Base-by-base conservation (phyloP, 495 filamentous ascomycete genomes). In the Hypoxylon fragiforme region DNA sequence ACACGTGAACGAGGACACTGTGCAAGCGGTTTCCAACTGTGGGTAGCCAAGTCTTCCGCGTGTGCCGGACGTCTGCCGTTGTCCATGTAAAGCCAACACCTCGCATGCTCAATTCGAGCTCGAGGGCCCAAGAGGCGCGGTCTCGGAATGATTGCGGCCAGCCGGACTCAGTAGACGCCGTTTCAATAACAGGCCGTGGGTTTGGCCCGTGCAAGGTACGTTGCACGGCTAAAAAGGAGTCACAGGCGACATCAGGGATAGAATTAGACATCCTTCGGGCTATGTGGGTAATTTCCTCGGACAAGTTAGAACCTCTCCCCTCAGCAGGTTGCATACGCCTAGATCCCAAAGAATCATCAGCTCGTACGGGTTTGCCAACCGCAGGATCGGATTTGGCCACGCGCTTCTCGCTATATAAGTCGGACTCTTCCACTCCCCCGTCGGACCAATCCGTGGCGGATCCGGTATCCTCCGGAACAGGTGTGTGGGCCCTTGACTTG, bases 61-160 rank as follows among this genome's bases (percentile, higher is more conserved):
- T 53, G 44, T 59, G 55, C 11, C 55, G 55, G n/a, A 59, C 55
- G 21, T 59, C 55, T 9, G 55, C 55, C 7, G 55, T 59, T 21
- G 55, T 53, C 55, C 55, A 59, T 0, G 55, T 49, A 32, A 59
- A 59, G n/a, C 55, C 55, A 2, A 49, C 55, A 14, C 55, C 55
- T 3, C 55, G 55, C 55, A 59, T 59, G 38, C 55, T 59, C 6
- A 59, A 44, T 31, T 53, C 55, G 16, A 59, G 55, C 49, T 59
- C 55, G 8, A 59, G 49, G 16, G 55, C 55, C 55, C 55, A 59
- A 13, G 55, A 43, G 13, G 49, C 55, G 44, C 55, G 55, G 32
- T 59, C 49, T 8, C 55, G 37, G 15, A 48, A 19, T 1, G 55
- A 32, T 3, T 9, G 48, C 11, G 55, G 55, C 55, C 55, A 59